Conservation (phyloP, 164 flowering plant genomes). For the Hamamelis virginiana region DNA sequence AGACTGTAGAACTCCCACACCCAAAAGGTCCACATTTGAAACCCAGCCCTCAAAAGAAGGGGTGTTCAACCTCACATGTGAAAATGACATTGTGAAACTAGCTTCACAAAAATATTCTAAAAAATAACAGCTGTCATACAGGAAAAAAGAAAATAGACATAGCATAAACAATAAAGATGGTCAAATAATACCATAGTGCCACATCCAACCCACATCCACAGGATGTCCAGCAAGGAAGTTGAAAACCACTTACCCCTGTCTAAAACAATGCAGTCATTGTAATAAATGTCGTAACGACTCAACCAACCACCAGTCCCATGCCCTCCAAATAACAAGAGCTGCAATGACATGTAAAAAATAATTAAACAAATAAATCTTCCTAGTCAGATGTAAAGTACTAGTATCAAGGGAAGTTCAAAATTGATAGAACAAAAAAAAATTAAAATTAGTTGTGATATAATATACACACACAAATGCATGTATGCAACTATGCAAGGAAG, state of each 20-base stretch:
- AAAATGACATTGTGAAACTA: no score
- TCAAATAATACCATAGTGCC: background rate
- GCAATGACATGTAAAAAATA: slow-evolving; percentile 26
- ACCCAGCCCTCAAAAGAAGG: no score
- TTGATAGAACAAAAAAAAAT: background rate
- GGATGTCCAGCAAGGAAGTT: background rate
- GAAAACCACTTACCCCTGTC: slow-evolving; percentile 73
- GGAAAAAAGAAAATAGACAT: background rate
- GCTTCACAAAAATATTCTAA: no score
- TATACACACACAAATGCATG: no score
- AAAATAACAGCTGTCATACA: background rate
- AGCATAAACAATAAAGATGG: background rate
- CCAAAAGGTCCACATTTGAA: no score
- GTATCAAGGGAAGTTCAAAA: background rate
- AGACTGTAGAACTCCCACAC: no score
- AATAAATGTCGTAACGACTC: slow-evolving; percentile 91
- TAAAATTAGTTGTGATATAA: background rate
- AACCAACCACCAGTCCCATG: slow-evolving; percentile 99
- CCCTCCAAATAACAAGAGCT: slow-evolving; percentile 96
- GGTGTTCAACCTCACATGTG: no score
- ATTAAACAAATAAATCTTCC: background rate
- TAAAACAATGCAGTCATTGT: slow-evolving; percentile 84
- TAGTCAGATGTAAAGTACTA: background rate
- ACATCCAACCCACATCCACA: background rate
- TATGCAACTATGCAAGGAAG: no score